Evolutionary conservation across 768 basidiomycete genomes (phyloP), one percentile per base, ranked within the genome.

Genomic region (Lentinula boryana): DNA sequence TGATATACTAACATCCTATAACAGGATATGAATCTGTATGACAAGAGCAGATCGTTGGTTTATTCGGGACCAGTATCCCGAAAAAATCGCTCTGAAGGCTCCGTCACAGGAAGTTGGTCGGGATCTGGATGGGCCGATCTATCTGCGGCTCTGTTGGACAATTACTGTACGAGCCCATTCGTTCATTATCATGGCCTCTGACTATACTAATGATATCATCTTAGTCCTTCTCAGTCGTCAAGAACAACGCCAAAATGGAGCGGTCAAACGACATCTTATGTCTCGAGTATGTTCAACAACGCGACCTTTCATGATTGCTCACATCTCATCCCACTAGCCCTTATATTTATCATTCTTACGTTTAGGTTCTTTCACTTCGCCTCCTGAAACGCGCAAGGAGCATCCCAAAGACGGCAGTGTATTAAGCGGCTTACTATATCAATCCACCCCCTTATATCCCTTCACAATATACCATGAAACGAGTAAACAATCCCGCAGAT

Each of bases 1-100:
- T 32, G 10, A 15, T 40, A 35, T 49, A 46, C 36, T 6, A 13
- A 58, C 63, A 56, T 63, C 49, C 40, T 21, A 23, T 53, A 23
- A 27, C 62, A 95, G 93, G 92, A 95, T 65, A 78, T 96, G 78
- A 92, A 93, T 65, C 74, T 92, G 31, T 86, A 87, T 63, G 84
- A 89, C 62, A 86, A 91, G 53, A 86, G 83, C 49, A 80, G 94
- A 36, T 86, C 87, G 23, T 68, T 95, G 50, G 76, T 91, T 3
- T 79, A 89, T 71, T 79, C 85, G 3, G 87, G 89, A 5, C 74
- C 83, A 16, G 78, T 94, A 16, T 79, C 78, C 21, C 78, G 92
- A 61, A 77, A 81, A 58, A 79, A 77, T 55, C 80, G 83, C 58
- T 81, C 82, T 0, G 92, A 93, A 23, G 40, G 31, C 8, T 60